Evolutionary conservation across 192 early-diverging fungal genomes (phyloP), one percentile per base, ranked within the genome.

Genomic region (Paraglomus occultum): DNA sequence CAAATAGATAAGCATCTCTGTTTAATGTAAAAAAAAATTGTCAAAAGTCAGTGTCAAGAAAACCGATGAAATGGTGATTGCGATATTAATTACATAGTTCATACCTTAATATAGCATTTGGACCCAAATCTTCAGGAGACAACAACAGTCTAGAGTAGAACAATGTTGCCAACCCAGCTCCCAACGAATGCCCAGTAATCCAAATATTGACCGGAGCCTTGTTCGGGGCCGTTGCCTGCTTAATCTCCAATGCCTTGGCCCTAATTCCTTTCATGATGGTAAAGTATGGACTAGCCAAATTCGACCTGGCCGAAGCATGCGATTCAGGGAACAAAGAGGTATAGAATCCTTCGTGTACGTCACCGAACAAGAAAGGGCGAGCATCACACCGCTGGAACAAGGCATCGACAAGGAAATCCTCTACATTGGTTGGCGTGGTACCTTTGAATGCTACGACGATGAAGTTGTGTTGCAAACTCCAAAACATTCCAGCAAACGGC

Each of bases 131-230:
- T 18, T 71, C 51, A 2, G 81, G 54, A 3, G 74, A 71, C 59
- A 81, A 71, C 18, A 84, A 65, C 53, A 75, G 76, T 4, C 81
- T 67, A 15, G 79, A 71, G 71, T 80, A 79, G 0, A 79, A 67
- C 15, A 84, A 58, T 1, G 71, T 75, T 3, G 77, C 73, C 31
- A 84, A 57, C 0, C 80, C 84, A 40, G 76, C 79, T 14, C 84
- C 84, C 10, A 85, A 65, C 10, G 84, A 85, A 65, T 85, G 84
- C 8, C 84, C 84, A 4, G 84, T 79, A 7, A 85, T 48, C 80
- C 82, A 85, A 4, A 85, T 51, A 40, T 82, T 78, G 15, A 83
- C 65, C 9, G 75, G 76, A 6, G 59, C 71, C 20, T 73, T 67
- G 14, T 67, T 48, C 6, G 44, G 70, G 4, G 39, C 39, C 50